A percentile compares a stretch with the other conserved stretches of the same genome.
Evolutionary conservation across 768 basidiomycete species (phyloP).

Genomic region (Tricholoma terreum): DNA sequence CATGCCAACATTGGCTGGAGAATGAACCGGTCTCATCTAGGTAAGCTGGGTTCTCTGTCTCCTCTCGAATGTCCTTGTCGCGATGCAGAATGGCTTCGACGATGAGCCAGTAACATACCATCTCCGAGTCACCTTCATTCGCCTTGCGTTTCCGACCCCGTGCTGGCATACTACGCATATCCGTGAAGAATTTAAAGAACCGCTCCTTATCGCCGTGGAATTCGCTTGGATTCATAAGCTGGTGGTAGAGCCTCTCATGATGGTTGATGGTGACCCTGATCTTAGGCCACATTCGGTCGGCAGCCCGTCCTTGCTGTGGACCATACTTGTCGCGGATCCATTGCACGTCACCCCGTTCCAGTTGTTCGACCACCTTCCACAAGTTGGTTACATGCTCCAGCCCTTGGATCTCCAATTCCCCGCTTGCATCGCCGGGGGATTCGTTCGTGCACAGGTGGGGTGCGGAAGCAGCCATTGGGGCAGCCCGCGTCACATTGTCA

Average conservation of each 20-base stretch:
- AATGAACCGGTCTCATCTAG: background rate
- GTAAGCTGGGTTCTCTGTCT: background rate
- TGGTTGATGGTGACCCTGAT: constrained; percentile 2
- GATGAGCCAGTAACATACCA: background rate
- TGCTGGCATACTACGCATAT: too few relatives aligned
- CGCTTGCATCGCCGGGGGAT: background rate
- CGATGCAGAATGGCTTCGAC: background rate
- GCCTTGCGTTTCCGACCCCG: background rate
- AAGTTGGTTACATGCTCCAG: too few relatives aligned
- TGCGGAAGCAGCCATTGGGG: background rate
- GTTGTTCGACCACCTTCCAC: background rate
- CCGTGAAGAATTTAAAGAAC: background rate
- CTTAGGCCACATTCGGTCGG: background rate
- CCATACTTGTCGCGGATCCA: background rate
- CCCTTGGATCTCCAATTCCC: background rate
- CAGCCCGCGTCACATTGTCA: too few relatives aligned
- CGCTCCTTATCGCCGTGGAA: background rate
- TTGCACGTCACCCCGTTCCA: background rate
- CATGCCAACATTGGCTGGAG: background rate
- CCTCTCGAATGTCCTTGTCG: background rate
- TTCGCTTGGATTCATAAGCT: background rate
- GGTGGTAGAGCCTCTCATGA: background rate
- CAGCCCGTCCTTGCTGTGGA: background rate
- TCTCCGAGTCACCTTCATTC: background rate
- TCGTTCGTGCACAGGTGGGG: background rate